phyloP scores from a whole-genome alignment of 768 basidiomycete genomes.

The Xanthoconium stramineum region DNA sequence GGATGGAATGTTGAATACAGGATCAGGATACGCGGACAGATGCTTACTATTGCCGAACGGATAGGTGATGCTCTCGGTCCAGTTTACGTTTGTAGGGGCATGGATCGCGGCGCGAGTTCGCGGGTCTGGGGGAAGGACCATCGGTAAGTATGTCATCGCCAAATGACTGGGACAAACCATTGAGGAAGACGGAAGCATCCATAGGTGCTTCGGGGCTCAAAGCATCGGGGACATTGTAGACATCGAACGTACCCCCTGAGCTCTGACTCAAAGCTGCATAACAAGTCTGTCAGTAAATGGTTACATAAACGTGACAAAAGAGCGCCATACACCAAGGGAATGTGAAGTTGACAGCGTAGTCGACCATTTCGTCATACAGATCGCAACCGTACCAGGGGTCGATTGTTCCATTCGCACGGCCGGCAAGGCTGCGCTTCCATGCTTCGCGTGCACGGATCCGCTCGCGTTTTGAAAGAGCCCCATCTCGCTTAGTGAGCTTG shows the following conservation, averaged over 20 bases:
- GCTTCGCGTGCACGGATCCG: conserved; percentile 22
- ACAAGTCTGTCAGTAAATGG: conserved; percentile 4
- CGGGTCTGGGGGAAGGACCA: conserved; percentile 38
- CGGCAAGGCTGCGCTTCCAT: conserved; percentile 47
- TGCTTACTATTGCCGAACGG: conserved; percentile 34
- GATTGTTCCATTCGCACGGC: conserved; percentile 51
- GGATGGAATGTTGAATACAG: not conserved
- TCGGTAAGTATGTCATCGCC: not conserved
- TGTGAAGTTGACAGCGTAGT: conserved; percentile 72
- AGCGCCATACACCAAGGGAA: conserved; percentile 51
- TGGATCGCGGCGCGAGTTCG: conserved; percentile 60
- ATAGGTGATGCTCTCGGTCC: conserved; percentile 34
- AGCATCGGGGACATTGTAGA: conserved; percentile 57
- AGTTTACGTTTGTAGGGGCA: conserved; percentile 59
- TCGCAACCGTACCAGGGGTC: conserved; percentile 67
- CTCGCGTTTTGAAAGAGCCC: conserved; percentile 22
- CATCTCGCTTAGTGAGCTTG: conserved; percentile 23
- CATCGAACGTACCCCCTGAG: conserved; percentile 38
- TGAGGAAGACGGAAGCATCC: conserved; percentile 58
- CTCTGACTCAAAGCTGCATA: conserved; percentile 17
- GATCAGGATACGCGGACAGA: not conserved
- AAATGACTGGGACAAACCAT: conserved; percentile 40
- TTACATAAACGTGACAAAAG: not conserved
- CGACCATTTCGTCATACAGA: conserved; percentile 60
- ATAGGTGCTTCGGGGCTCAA: conserved; percentile 47